Evolutionary conservation across 2,329 filamentous ascomycete genomes (phyloP).

Genomic region (Aureobasidium leucospermi): DNA sequence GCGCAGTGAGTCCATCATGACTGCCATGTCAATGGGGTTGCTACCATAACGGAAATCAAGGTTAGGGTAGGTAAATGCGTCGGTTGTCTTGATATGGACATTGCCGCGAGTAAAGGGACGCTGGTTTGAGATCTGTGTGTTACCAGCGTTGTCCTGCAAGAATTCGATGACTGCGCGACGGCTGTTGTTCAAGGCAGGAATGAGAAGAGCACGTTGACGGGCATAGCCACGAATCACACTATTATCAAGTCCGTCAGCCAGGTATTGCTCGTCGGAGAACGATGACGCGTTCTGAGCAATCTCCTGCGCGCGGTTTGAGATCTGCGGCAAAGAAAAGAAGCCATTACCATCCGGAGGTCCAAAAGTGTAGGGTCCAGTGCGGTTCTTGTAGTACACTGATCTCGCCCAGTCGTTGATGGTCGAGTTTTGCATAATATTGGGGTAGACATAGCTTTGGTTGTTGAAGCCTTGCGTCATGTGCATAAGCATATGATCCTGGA

Average conservation of each 20-base stretch:
- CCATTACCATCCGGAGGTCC: conserved; percentile 20
- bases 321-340: conserved; percentile 23
- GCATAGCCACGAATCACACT: conserved; percentile 22
- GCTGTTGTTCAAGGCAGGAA: conserved; percentile 20
- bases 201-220: conserved; percentile 21
- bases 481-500: conserved; percentile 19
- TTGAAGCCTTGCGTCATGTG: conserved; percentile 18
- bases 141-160: conserved; percentile 27
- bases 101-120: conserved; percentile 24
- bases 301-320: conserved; percentile 16
- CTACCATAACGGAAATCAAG: conserved; percentile 25
- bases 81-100: conserved; percentile 21
- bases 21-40: conserved; percentile 25
- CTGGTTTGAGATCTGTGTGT: conserved; percentile 25
- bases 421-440: conserved; percentile 20
- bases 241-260: conserved; percentile 17
- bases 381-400: conserved; percentile 15
- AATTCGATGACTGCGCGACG: conserved; percentile 24
- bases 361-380: conserved; percentile 25
- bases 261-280: conserved; percentile 20
- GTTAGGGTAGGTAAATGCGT: conserved; percentile 18
- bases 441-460: conserved; percentile 16
- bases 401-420: conserved; percentile 22
- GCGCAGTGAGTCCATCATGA: conserved; percentile 20
- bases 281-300: conserved; percentile 14